These are phyloP conservation scores for Clonostachys rosea DNA, from an alignment of 2,329 filamentous ascomycete genomes.

Conservation along the genomic window DNA sequence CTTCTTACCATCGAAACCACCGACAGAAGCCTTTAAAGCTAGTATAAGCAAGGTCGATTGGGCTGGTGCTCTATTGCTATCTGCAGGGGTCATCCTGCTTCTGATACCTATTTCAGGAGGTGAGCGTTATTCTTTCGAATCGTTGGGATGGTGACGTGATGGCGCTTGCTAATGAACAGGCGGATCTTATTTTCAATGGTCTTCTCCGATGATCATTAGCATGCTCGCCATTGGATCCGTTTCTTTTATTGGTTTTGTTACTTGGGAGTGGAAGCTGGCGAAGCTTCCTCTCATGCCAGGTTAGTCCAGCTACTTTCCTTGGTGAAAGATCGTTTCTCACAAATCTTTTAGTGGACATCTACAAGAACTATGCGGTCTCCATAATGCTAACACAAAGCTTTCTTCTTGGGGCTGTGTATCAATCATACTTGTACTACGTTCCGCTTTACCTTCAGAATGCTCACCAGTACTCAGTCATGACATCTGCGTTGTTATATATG, in stretches of 20 bases:
- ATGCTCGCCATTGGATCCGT: slow-evolving; percentile 65
- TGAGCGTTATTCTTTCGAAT: not conserved
- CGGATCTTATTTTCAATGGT: slow-evolving; percentile 42
- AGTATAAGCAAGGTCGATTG: slow-evolving; percentile 55
- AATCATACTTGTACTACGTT: slow-evolving; percentile 55
- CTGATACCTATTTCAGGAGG: slow-evolving; percentile 61
- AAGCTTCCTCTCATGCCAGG: slow-evolving; percentile 70
- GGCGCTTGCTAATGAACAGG: slow-evolving; percentile 6
- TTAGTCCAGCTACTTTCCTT: not conserved
- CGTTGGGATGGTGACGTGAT: not conserved
- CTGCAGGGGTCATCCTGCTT: slow-evolving; percentile 51
- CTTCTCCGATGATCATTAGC: slow-evolving; percentile 64
- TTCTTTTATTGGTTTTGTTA: slow-evolving; percentile 55
- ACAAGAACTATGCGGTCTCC: slow-evolving; percentile 45
- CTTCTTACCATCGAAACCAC: slow-evolving; percentile 46
- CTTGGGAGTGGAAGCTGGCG: slow-evolving; percentile 67
- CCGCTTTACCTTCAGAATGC: slow-evolving; percentile 60
- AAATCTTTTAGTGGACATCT: slow-evolving; percentile 37
- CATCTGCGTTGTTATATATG: slow-evolving; percentile 46
- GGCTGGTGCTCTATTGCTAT: slow-evolving; percentile 48
- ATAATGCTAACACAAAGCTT: slow-evolving; percentile 55
- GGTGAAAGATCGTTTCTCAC: not conserved
- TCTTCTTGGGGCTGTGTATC: slow-evolving; percentile 55
- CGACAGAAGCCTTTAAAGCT: slow-evolving; percentile 35
- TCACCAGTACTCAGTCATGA: slow-evolving; percentile 19